A percentile compares a stretch with the other conserved stretches of the same genome.
Evolutionary conservation across 768 basidiomycete genomes (phyloP).

Genomic region (Collybiopsis confluens): DNA sequence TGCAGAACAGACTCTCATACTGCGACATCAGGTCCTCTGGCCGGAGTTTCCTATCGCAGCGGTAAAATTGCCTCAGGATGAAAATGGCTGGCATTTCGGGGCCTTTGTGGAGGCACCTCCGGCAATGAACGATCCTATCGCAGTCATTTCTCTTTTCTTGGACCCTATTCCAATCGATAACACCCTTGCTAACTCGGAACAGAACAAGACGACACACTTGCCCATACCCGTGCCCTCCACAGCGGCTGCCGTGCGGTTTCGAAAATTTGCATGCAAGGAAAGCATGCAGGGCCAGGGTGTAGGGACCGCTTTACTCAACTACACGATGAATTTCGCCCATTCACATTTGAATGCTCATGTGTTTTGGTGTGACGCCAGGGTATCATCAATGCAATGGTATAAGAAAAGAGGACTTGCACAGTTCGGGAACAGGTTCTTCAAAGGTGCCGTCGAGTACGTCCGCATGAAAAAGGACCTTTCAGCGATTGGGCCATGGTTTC

Average conservation of each 20-base stretch:
- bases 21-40: constrained; percentile 59
- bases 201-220: not conserved
- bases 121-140: constrained; percentile 31
- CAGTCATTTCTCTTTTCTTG: constrained; percentile 55
- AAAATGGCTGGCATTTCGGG: constrained; percentile 48
- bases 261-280: constrained; percentile 58
- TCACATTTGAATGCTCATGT: constrained; percentile 35
- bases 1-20: constrained; percentile 38
- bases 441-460: constrained; percentile 51
- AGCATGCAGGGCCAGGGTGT: constrained; percentile 50
- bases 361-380: constrained; percentile 59
- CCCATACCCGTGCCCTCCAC: not conserved
- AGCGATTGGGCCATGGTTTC: constrained; percentile 7
- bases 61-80: constrained; percentile 51
- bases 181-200: constrained; percentile 7
- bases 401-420: constrained; percentile 42
- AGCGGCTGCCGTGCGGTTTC: constrained; percentile 37
- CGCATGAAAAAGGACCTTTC: constrained; percentile 42
- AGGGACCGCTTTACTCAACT: constrained; percentile 42
- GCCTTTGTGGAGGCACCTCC: constrained; percentile 36
- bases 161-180: constrained; percentile 35
- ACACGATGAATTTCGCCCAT: constrained; percentile 33
- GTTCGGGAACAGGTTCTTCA: constrained; percentile 52
- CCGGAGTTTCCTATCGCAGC: constrained; percentile 43
- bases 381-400: constrained; percentile 44